Evolutionary conservation across 805 yeast species (phyloP).

Genomic region (Teunomyces funiuensis): DNA sequence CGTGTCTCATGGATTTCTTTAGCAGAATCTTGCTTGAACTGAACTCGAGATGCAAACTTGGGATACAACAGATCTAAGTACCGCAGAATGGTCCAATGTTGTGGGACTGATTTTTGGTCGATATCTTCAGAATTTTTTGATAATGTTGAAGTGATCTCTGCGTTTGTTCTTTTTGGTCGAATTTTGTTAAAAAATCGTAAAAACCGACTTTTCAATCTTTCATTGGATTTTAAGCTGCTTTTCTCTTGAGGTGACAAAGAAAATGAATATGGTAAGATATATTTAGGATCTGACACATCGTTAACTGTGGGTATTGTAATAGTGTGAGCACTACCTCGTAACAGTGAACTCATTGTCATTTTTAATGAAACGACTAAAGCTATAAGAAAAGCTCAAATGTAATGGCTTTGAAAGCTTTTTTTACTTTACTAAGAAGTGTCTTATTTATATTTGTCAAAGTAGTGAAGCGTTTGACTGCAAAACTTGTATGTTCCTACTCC

Average conservation of each 20-base stretch:
- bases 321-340: background rate
- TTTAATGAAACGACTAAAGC: background rate
- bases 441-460: too few relatives aligned
- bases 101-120: background rate
- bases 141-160: background rate
- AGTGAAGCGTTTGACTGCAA: background rate
- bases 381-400: background rate
- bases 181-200: background rate
- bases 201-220: background rate
- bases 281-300: background rate
- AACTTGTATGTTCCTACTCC: background rate
- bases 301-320: background rate
- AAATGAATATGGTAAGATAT: background rate
- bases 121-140: too few relatives aligned
- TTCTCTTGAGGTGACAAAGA: background rate
- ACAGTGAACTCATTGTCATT: background rate
- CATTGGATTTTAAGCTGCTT: background rate
- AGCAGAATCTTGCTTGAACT: background rate
- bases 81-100: background rate
- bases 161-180: background rate
- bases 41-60: background rate
- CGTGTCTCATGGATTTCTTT: background rate
- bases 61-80: conserved; percentile 1
- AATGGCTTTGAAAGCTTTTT: background rate
- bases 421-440: too few relatives aligned